phyloP scores from a whole-genome alignment of 83 land plant species.

The Picea abies region DNA sequence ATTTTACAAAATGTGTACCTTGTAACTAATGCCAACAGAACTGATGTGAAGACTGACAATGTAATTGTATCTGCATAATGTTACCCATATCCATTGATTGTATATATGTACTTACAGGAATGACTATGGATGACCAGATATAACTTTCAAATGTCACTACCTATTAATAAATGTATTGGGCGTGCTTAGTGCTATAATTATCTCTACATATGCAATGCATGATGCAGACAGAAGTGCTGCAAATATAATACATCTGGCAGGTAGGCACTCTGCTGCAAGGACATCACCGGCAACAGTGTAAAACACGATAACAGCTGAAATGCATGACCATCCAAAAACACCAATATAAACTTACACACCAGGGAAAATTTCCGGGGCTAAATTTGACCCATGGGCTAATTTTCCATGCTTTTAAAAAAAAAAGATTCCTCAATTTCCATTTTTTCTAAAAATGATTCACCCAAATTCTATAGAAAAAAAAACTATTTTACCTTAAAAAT shows the following conservation, averaged over 20 bases:
- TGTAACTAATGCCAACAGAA: neutral
- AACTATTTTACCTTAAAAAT: too few species aligned
- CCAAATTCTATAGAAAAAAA: too few species aligned
- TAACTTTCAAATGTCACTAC: neutral
- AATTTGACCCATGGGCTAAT: too few species aligned
- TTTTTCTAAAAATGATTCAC: too few species aligned
- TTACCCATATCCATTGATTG: neutral
- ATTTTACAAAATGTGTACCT: neutral
- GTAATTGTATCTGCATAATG: neutral
- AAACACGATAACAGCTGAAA: neutral
- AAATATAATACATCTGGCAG: neutral
- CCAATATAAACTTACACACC: slow-evolving; percentile 36
- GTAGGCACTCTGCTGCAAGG: neutral
- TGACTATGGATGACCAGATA: too few species aligned
- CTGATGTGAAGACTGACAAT: neutral
- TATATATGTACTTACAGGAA: neutral
- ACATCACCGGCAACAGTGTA: neutral
- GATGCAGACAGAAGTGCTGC: neutral
- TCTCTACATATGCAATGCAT: neutral
- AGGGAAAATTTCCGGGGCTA: too few species aligned
- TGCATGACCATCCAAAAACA: neutral
- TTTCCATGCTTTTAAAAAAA: too few species aligned
- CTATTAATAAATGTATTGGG: neutral
- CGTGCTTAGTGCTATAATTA: neutral
- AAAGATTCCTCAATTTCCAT: too few species aligned